Base-by-base conservation (phyloP, 352 stramenopile species). In the Pythium inflatum region DNA sequence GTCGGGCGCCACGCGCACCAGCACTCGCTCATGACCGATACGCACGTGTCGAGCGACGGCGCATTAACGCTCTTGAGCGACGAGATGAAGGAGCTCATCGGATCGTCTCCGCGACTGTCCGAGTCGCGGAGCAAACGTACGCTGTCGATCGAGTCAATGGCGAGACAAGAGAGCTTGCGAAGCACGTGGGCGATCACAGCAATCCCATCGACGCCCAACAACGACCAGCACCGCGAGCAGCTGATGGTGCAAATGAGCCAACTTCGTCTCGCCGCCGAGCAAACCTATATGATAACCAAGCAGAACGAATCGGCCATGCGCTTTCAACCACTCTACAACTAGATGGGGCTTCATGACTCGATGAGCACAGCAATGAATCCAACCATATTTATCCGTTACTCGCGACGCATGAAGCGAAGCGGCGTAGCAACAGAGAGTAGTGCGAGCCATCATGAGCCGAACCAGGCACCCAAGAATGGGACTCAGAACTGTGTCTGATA, bases 281-380 rank as follows among this genome's bases (percentile, higher is more conserved):
- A 72, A 31, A 66, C 70, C 34, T 76, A 76, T 30, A 28, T 46
- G 40, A 71, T 76, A 49, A 69, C 70, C 30, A 64, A 71, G 62
- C 69, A 71, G 18, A 75, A 68, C 58, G 33, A 59, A 40, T 59
- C 57, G 8, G 66, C 51, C 34, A 73, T 73, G 66, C 57, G 66
- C 8, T 70, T 70, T 33, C 30, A 28, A 6, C 57, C 6, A 14
- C 14, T 53, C 14, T 24, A 28, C 22, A 31, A 56, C 8, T 36
- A 65, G 41, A n/a, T n/a, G n/a, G n/a, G n/a, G n/a, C n/a, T n/a
- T n/a, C n/a, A n/a, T n/a, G n/a, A n/a, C n/a, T n/a, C n/a, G n/a
- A n/a, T n/a, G n/a, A n/a, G n/a, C n/a, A n/a, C n/a, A n/a, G n/a
- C n/a, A n/a, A n/a, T n/a, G n/a, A n/a, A n/a, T n/a, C n/a, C n/a